Percentiles rank a stretch among this genome's conserved stretches.
These are phyloP conservation scores for Aspergillus novofumigatus DNA, from an alignment of 2,329 filamentous ascomycete species.

Conservation along the genomic window DNA sequence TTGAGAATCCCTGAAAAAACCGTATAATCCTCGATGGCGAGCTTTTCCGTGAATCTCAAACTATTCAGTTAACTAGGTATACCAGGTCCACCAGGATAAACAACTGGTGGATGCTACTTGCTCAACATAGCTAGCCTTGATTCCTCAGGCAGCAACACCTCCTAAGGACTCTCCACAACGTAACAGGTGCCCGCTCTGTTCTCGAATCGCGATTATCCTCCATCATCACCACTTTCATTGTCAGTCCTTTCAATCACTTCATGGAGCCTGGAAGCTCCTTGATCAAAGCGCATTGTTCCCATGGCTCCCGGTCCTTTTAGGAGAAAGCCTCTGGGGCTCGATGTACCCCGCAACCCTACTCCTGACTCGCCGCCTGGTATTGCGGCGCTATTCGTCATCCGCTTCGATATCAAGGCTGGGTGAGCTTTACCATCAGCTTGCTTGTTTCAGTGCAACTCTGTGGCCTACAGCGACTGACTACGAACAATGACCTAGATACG, in stretches of 20 bases:
- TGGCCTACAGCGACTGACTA: background rate
- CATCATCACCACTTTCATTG: background rate
- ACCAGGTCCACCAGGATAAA: background rate
- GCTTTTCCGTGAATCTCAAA: background rate
- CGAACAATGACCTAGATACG: slow-evolving; percentile 53
- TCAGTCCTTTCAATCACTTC: slow-evolving; percentile 11
- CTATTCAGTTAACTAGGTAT: background rate
- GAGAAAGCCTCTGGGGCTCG: slow-evolving; percentile 31
- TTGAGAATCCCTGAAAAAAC: background rate
- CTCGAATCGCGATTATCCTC: background rate
- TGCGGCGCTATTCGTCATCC: slow-evolving; percentile 79
- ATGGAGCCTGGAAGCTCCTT: slow-evolving; percentile 19
- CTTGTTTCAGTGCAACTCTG: background rate
- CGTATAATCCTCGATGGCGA: background rate
- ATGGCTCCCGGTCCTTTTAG: slow-evolving; percentile 29
- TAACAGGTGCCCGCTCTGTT: background rate
- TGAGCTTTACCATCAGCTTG: slow-evolving; percentile 43
- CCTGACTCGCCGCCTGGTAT: slow-evolving; percentile 48
- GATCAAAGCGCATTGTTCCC: slow-evolving; percentile 8
- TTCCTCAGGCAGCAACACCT: slow-evolving; percentile 11
- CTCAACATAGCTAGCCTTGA: slow-evolving; percentile 3
- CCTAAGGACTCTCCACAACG: slow-evolving; percentile 2
- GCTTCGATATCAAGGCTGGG: slow-evolving; percentile 88
- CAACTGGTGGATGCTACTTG: slow-evolving; percentile 1
- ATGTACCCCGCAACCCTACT: slow-evolving; percentile 27